These are phyloP conservation scores for Eucalyptus melliodora DNA, from an alignment of 345 rosid genomes.

Conservation along the genomic window DNA sequence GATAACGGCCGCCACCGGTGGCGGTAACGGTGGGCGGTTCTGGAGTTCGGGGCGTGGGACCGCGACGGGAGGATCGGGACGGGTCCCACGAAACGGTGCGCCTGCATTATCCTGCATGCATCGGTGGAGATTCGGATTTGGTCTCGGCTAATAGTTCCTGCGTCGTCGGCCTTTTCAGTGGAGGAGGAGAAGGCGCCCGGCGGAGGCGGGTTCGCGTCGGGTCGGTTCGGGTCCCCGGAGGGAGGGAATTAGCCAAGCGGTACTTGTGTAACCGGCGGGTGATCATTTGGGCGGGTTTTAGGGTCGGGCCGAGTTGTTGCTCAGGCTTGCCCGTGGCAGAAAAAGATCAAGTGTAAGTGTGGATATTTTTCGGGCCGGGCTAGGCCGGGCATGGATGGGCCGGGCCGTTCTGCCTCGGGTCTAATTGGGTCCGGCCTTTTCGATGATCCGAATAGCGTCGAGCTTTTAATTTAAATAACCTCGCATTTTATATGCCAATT, in stretches of 20 bases:
- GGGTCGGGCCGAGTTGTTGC: constrained; percentile 6
- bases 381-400: no score
- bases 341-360: not conserved
- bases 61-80: constrained; percentile 8
- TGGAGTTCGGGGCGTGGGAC: not conserved
- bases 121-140: not conserved
- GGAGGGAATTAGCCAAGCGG: not conserved
- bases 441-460: no score
- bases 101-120: constrained; percentile 40
- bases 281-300: not conserved
- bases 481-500: no score
- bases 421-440: no score
- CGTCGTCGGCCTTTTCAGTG: not conserved
- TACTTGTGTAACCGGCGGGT: not conserved
- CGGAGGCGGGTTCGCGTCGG: not conserved
- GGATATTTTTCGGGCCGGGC: fast-evolving
- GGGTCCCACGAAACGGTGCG: constrained; percentile 67
- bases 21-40: constrained; percentile 2
- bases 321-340: not conserved
- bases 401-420: no score
- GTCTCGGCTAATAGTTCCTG: not conserved
- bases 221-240: constrained; percentile 12
- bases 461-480: no score
- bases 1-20: constrained; percentile 11
- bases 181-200: not conserved